phyloP scores from a whole-genome alignment of 202 grass and related monocot species.

The Schoenoplectus tabernaemontani region DNA sequence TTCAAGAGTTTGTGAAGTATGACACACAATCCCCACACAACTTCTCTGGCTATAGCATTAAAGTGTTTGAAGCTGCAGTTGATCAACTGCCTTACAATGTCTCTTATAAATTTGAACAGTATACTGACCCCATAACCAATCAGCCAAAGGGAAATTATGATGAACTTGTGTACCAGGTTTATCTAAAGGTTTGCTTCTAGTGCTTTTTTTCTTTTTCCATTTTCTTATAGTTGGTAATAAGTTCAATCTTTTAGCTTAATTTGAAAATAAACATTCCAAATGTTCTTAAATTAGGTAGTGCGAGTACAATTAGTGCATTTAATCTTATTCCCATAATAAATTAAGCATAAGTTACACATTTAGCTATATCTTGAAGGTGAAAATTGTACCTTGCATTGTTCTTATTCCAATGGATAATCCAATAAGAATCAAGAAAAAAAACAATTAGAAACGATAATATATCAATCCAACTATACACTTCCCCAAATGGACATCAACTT shows the following conservation, averaged over 20 bases:
- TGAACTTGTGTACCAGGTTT: constrained; percentile 61
- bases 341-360: not conserved
- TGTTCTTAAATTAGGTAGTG: no score
- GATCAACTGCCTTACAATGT: constrained; percentile 30
- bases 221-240: not conserved
- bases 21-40: not conserved
- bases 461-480: not conserved
- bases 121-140: constrained; percentile 17
- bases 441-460: not conserved
- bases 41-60: constrained; percentile 28
- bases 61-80: constrained; percentile 48
- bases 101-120: not conserved
- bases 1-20: constrained; percentile 23
- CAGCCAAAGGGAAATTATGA: constrained; percentile 46
- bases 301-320: no score
- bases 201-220: not conserved
- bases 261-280: no score
- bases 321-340: no score
- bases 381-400: not conserved
- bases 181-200: constrained; percentile 38
- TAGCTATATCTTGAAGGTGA: not conserved
- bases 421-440: not conserved
- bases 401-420: not conserved
- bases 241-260: not conserved
- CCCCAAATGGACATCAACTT: not conserved